phyloP scores from a whole-genome alignment of 345 rosid genomes.

The Syzygium aqueum region DNA sequence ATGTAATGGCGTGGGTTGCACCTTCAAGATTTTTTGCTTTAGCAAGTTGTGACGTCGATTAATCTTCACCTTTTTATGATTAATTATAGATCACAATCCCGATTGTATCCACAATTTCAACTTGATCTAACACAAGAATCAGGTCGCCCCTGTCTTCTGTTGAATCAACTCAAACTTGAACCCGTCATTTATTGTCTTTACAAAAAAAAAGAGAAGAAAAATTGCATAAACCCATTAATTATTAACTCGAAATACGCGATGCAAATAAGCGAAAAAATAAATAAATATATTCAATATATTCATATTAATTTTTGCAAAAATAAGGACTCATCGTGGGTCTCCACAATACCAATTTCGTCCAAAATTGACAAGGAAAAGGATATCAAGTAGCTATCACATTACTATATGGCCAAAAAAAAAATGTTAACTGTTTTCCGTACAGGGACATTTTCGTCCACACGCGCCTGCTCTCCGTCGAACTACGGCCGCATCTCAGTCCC shows the following conservation, averaged over 20 bases:
- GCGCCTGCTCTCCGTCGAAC: not conserved
- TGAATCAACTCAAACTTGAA: not conserved
- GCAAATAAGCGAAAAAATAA: not conserved
- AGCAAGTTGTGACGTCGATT: not conserved
- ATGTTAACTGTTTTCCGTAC: not conserved
- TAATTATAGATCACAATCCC: not conserved
- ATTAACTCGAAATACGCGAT: not conserved
- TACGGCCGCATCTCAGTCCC: not conserved
- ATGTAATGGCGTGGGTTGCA: not conserved
- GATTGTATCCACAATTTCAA: not conserved
- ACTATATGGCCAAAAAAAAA: not conserved
- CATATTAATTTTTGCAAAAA: not conserved
- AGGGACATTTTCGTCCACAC: not conserved
- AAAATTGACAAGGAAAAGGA: not conserved
- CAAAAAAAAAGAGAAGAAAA: not conserved
- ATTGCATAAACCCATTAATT: not conserved
- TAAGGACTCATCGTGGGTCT: not conserved
- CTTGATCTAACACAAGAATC: not conserved
- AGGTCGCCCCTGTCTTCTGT: not conserved
- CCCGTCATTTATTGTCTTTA: not conserved
- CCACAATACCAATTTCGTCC: not conserved
- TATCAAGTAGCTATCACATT: not conserved
- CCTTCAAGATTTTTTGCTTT: not conserved
- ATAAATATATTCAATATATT: not conserved
- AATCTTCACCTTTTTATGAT: not conserved